Conservation (phyloP, 768 basidiomycete species). For the Nidularia sp. region DNA sequence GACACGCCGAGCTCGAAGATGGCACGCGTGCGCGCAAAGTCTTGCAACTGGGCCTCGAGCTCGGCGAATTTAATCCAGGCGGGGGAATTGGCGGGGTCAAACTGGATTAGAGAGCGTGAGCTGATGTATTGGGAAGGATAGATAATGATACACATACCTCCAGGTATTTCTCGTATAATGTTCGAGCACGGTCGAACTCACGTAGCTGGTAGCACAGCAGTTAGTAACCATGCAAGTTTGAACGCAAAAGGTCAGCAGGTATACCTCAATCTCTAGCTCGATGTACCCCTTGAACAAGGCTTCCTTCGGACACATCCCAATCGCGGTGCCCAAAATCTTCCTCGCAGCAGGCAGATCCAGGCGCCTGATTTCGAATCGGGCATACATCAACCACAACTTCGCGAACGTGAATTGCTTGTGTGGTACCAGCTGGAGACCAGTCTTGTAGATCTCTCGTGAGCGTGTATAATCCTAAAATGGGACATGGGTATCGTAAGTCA, state of each 20-base stretch:
- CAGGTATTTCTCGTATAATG: constrained; percentile 89
- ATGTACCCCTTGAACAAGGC: constrained; percentile 95
- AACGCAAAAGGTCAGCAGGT: constrained; percentile 7
- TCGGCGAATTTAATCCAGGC: constrained; percentile 98
- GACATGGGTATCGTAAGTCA: not conserved
- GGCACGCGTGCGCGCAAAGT: constrained; percentile 83
- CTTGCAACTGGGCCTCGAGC: constrained; percentile 82
- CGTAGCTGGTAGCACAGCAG: constrained; percentile 52
- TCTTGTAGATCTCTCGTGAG: constrained; percentile 88
- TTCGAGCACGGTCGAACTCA: constrained; percentile 93
- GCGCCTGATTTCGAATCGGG: constrained; percentile 86
- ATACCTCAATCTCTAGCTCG: constrained; percentile 84
- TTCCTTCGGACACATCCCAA: constrained; percentile 97
- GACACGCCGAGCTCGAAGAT: constrained; percentile 91
- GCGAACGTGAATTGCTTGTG: constrained; percentile 98
- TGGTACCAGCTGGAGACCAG: constrained; percentile 82
- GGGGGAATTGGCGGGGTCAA: constrained; percentile 84
- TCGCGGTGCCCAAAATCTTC: constrained; percentile 83
- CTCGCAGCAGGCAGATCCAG: constrained; percentile 81
- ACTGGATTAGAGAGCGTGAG: constrained; percentile 36
- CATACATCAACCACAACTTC: constrained; percentile 92
- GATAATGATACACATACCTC: constrained; percentile 44
- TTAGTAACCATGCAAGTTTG: not conserved
- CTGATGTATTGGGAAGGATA: no score
- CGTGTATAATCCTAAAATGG: constrained; percentile 70